phyloP scores from a whole-genome alignment of 2,329 filamentous ascomycete species.

The Mariannaea sp. region DNA sequence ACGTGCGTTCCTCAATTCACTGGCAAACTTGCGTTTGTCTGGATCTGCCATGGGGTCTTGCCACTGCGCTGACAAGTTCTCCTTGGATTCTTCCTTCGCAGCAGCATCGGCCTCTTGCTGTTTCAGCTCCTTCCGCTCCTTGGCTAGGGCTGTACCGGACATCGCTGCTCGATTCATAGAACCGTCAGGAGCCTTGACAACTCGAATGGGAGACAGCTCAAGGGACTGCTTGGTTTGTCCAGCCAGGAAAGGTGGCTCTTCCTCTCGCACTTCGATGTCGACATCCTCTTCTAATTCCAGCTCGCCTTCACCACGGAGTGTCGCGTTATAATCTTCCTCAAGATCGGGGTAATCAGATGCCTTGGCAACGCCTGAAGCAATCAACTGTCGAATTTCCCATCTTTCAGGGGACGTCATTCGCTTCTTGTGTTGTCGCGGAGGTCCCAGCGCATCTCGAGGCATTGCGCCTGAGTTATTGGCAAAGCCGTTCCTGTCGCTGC shows the following conservation, averaged over 20 bases:
- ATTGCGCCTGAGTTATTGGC: conserved; percentile 47
- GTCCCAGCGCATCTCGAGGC: conserved; percentile 47
- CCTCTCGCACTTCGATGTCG: conserved; percentile 94
- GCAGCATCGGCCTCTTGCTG: conserved; percentile 84
- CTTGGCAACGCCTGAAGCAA: conserved; percentile 91
- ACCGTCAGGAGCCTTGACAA: conserved; percentile 97
- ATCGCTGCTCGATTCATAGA: conserved; percentile 96
- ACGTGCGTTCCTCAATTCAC: conserved; percentile 75
- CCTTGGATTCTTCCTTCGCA: conserved; percentile 74
- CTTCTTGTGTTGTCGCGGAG: conserved; percentile 72
- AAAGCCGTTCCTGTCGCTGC: conserved; percentile 62
- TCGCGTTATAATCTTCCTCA: conserved; percentile 90
- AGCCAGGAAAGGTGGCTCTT: conserved; percentile 93
- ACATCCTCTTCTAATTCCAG: conserved; percentile 95
- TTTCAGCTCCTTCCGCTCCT: conserved; percentile 85
- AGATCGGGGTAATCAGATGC: conserved; percentile 93
- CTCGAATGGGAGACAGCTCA: conserved; percentile 91
- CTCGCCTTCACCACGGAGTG: conserved; percentile 80
- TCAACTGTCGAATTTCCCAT: conserved; percentile 97
- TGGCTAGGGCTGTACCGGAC: conserved; percentile 85
- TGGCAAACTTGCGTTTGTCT: conserved; percentile 85
- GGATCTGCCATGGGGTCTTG: conserved; percentile 93
- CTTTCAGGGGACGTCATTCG: conserved; percentile 94
- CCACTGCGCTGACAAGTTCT: conserved; percentile 90
- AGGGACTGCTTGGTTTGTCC: conserved; percentile 97